Evolutionary conservation across 768 basidiomycete species (phyloP), one percentile per base, ranked within the genome.

Genomic region (Suillus occidentalis): DNA sequence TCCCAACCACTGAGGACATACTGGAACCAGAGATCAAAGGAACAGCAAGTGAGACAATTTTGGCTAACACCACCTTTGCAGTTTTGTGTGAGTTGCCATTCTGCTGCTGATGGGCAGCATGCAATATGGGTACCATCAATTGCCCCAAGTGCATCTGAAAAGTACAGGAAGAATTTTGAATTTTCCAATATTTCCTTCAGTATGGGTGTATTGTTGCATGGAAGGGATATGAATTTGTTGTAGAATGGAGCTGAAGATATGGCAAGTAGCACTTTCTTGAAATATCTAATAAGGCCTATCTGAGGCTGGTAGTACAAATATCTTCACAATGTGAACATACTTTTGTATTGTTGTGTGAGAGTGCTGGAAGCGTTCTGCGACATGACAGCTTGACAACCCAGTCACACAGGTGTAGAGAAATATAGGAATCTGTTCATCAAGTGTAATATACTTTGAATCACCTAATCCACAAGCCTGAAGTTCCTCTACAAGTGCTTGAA

Each of bases 81-180:
- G 62, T 76, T 71, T 3, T 67, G 64, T 47, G 63, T 63, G 4
- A 47, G 42, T 14, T 65, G 28, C 37, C 63, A 62, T 37, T 71
- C 70, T 20, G 14, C 67, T 28, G 60, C 65, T 10, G 71, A 42
- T 1, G 68, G 68, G 40, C 60, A 70, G 3, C 68, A 70, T 65
- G 66, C 60, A 37, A 79, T 69, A 42, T 78, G 73, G 0, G 77
- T 73, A 2, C 80, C 75, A 71, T 80, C 78, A 61, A 81, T 72
- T 0, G 76, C 73, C 3, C 76, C 75, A 47, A 73, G 58, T 25
- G 72, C 72, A 39, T 72, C 65, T 37, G 63, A 52, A 60, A 82
- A 79, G 62, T 66, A 80, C 0, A 77, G 80, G 62, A 61, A 80
- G 57, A 76, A 71, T 79, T 72, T 34, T 34, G 37, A 40, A 40